phyloP scores from a whole-genome alignment of 768 basidiomycete species.

The Suillus lakei region DNA sequence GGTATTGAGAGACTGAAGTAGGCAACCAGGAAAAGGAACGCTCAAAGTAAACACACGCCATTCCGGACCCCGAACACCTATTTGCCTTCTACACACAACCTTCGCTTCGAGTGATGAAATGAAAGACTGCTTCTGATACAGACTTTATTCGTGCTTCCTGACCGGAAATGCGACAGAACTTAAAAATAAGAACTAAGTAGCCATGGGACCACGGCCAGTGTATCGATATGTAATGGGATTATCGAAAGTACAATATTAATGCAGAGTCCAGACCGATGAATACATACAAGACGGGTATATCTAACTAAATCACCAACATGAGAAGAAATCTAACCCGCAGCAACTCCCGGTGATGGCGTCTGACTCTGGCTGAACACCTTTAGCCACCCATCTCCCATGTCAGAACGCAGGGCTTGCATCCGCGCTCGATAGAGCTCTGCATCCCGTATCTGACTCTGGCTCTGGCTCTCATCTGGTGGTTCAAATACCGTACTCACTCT shows the following conservation, averaged over 20 bases:
- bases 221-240: neutral
- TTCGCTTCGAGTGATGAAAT: constrained; percentile 1
- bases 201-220: neutral
- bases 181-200: neutral
- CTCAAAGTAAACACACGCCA: constrained; percentile 16
- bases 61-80: constrained; percentile 35
- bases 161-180: neutral
- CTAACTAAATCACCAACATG: constrained; percentile 1
- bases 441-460: constrained; percentile 44
- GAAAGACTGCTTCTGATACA: neutral
- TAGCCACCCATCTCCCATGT: constrained; percentile 91
- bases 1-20: constrained; percentile 27
- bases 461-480: constrained; percentile 9
- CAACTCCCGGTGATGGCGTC: constrained; percentile 15
- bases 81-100: neutral
- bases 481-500: constrained; percentile 56
- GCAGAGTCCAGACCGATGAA: constrained; percentile 1
- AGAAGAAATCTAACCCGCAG: constrained; percentile 14
- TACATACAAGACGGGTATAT: constrained; percentile 6
- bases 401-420: constrained; percentile 82
- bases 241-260: neutral
- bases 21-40: constrained; percentile 2
- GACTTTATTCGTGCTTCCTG: neutral
- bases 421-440: constrained; percentile 76
- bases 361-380: constrained; percentile 80